A percentile compares a stretch with the other conserved stretches of the same genome.
Evolutionary conservation across 768 basidiomycete genomes (phyloP).

Genomic region (Lenzites betulinus): DNA sequence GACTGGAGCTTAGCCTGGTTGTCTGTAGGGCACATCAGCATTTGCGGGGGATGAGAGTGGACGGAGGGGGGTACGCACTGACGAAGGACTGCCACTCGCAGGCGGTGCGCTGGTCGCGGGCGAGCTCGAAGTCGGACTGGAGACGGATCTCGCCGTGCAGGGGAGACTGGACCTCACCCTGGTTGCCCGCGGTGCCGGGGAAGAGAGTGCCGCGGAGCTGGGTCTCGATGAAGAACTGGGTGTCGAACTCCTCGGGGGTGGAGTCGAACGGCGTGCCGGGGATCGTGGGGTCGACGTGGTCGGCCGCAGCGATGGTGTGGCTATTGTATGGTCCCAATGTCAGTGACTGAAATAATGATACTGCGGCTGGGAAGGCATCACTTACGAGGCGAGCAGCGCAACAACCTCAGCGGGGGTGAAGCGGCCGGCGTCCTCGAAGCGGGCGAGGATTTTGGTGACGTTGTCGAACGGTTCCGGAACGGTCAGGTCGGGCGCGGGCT

Average conservation of each 20-base stretch:
- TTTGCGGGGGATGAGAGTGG: background rate
- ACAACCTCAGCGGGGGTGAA: constrained; percentile 27
- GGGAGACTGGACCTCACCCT: constrained; percentile 13
- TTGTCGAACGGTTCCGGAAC: constrained; percentile 28
- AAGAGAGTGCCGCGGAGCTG: constrained; percentile 29
- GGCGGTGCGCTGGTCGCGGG: constrained; percentile 35
- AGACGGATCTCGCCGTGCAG: constrained; percentile 15
- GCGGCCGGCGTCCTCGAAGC: constrained; percentile 24
- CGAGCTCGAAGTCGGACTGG: constrained; percentile 24
- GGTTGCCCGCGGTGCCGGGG: constrained; percentile 24
- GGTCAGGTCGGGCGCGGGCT: constrained; percentile 24
- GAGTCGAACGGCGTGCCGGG: constrained; percentile 31
- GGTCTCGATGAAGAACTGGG: constrained; percentile 33
- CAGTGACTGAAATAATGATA: background rate
- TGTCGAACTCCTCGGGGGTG: constrained; percentile 28
- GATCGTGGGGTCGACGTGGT: constrained; percentile 28
- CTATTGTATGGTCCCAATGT: background rate
- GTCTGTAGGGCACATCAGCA: background rate
- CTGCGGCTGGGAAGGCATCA: constrained; percentile 10
- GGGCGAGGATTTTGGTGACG: constrained; percentile 25
- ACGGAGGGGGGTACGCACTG: background rate
- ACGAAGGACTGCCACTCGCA: constrained; percentile 36
- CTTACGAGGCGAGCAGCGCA: constrained; percentile 24
- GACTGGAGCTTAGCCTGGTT: constrained; percentile 23
- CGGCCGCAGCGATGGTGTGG: constrained; percentile 25